Evolutionary conservation across 805 yeast genomes (phyloP).

Genomic region (Cyberlindnera lachancei): DNA sequence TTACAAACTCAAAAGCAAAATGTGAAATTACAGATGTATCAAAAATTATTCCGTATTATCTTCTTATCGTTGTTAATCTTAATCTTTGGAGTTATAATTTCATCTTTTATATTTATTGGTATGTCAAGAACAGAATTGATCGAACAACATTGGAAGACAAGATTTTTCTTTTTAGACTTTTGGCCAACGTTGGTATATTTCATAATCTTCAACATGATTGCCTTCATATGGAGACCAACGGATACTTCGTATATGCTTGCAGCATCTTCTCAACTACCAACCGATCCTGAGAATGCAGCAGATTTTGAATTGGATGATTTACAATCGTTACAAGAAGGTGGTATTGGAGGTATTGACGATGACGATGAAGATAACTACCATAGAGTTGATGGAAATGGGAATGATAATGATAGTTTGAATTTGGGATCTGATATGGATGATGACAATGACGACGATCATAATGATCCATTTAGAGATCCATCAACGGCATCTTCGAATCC

Average conservation of each 20-base stretch:
- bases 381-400: constrained; percentile 18
- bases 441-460: constrained; percentile 1
- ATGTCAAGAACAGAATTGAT: constrained; percentile 70
- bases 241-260: constrained; percentile 92
- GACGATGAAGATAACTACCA: constrained; percentile 21
- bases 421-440: constrained; percentile 14
- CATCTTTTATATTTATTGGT: constrained; percentile 63
- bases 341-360: constrained; percentile 26
- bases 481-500: too few species aligned
- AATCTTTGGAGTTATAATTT: constrained; percentile 61
- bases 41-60: constrained; percentile 65
- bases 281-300: constrained; percentile 64
- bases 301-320: constrained; percentile 58
- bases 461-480: constrained; percentile 2
- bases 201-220: constrained; percentile 71
- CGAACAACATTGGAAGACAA: constrained; percentile 86
- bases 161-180: constrained; percentile 84
- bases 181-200: constrained; percentile 92
- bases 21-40: constrained; percentile 85
- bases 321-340: constrained; percentile 33
- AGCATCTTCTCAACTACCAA: constrained; percentile 86
- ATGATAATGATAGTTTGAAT: constrained; percentile 21
- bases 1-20: constrained; percentile 82
- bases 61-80: constrained; percentile 64
- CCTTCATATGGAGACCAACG: constrained; percentile 96